Base-by-base conservation (phyloP, 2,329 filamentous ascomycete species). In the Nemania bipapillata region DNA sequence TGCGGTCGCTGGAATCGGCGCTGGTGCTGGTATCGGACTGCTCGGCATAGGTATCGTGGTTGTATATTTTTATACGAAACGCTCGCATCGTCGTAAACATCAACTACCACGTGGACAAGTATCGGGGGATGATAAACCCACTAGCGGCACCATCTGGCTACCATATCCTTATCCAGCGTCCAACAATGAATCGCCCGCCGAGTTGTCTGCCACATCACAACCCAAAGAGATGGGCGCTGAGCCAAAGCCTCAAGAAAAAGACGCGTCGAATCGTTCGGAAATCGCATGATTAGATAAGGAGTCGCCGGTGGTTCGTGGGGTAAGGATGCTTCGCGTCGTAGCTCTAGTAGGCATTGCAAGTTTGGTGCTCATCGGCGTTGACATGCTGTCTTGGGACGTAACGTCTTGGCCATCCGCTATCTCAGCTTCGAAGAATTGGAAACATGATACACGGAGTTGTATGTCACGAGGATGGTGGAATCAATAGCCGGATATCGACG, bases 91-190 rank as follows among this genome's bases (percentile, higher is more conserved):
- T n/a, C 45, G 30, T 3, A 28, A n/a, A 24, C 26, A 20, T 3
- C 56, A 22, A n/a, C 50, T 20, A 20, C 15, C 53, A 2, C 22
- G 6, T 20, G 20, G 22, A 20, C 12, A 61, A 40, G 53, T 3
- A 37, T 62, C 45, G 17, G 28, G 17, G 4, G n/a, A 17, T 4
- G 50, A 35, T 8, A n/a, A 53, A 37, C 3, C 4, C 42, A 20
- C 7, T 3, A 8, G 32, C 17, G 52, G 52, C 20, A 24, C 4
- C 12, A 12, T 47, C 15, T 47, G 55, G 63, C 64, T 55, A 40
- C 47, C 50, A 32, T 64, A 63, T 47, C 63, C 9, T 55, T 66
- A 49, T 63, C 55, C 63, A 4, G 66, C 58, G 45, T 63, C 63
- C 6, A 67, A 69, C 26, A 28, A 12, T 11, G 50, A 63, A 30